A percentile compares a stretch with the other conserved stretches of the same genome.
phyloP scores from a whole-genome alignment of 441 rosid species.

The Iberis amara region DNA sequence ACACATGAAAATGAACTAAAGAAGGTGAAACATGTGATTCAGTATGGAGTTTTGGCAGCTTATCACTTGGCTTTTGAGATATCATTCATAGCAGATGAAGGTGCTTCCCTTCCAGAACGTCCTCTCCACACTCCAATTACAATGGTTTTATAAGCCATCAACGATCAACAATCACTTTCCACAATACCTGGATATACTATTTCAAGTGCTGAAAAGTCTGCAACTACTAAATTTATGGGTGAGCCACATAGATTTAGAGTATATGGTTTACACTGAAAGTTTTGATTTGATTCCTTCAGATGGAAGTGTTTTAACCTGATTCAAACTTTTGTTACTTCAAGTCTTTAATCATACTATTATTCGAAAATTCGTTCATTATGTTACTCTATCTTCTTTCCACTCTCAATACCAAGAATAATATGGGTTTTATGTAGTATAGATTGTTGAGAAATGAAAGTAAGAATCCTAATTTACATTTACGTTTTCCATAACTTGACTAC shows the following conservation, averaged over 20 bases:
- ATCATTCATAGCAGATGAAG: constrained; percentile 74
- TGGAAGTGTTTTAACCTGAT: constrained; percentile 21
- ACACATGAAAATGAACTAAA: constrained; percentile 63
- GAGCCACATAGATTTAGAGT: constrained; percentile 33
- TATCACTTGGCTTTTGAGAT: constrained; percentile 80
- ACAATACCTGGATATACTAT: constrained; percentile 59
- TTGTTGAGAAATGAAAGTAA: too few relatives aligned
- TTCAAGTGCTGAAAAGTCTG: constrained; percentile 40
- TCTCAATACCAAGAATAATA: too few relatives aligned
- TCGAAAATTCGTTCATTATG: too few relatives aligned
- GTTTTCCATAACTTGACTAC: too few relatives aligned
- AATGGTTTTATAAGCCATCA: constrained; percentile 58
- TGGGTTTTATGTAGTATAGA: too few relatives aligned
- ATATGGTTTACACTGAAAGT: constrained; percentile 27
- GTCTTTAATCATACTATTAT: too few relatives aligned
- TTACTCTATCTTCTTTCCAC: too few relatives aligned
- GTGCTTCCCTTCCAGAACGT: constrained; percentile 70
- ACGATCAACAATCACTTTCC: constrained; percentile 57
- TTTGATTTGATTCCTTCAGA: constrained; percentile 31
- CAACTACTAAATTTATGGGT: constrained; percentile 32
- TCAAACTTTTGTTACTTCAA: constrained; percentile 10
- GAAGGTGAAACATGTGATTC: constrained; percentile 71
- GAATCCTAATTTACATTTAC: too few relatives aligned
- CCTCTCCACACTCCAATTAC: constrained; percentile 63
- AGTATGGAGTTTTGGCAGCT: constrained; percentile 79